Evolutionary conservation across 805 yeast genomes (phyloP), one percentile per base, ranked within the genome.

Genomic region (Sporopachydermia quercuum): DNA sequence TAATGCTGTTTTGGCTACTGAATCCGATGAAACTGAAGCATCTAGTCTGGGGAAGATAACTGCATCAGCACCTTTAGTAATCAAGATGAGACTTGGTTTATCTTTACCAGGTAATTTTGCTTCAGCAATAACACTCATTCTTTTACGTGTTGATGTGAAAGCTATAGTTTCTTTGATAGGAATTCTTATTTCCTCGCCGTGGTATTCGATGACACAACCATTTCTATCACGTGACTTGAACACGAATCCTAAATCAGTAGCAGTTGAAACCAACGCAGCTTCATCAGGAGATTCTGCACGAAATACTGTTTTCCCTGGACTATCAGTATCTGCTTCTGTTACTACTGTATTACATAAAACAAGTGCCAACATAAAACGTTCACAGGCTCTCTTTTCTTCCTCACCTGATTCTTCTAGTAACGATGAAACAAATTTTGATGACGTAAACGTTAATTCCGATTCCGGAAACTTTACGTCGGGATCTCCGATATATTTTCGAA

Each of bases 281-380:
- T 81, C 93, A 60, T 81, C 93, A 0, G 93, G 93, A 5, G 86
- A 78, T 52, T 81, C 87, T 1, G 89, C 87, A 49, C 79, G 78
- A 58, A 73, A 77, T 18, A 65, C 65, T 35, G 74, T 54, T 23
- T 56, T 51, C 5, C 53, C 53, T 1, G 61, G 62, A 15, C 68
- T 71, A 5, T 59, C 56, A 2, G 52, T 53, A 37, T 60, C 62
- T 5, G 43, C 51, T 45, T 77, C 85, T 8, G 85, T 75, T 33
- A 79, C 71, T 3, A 78, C 91, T 3, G 85, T 73, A 50, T 81
- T 87, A 49, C 91, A 81, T 16, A 81, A 60, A 0, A 87, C 81
- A 37, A 81, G 59, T 0, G 78, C 75, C 18, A 68, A 53, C 72
- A 78, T 72, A 50, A 81, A 81, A 36, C 62, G 60, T 44, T 70